A percentile compares a stretch with the other conserved stretches of the same genome.
phyloP scores from a whole-genome alignment of 495 filamentous ascomycete species.

The Usnea hakonensis region DNA sequence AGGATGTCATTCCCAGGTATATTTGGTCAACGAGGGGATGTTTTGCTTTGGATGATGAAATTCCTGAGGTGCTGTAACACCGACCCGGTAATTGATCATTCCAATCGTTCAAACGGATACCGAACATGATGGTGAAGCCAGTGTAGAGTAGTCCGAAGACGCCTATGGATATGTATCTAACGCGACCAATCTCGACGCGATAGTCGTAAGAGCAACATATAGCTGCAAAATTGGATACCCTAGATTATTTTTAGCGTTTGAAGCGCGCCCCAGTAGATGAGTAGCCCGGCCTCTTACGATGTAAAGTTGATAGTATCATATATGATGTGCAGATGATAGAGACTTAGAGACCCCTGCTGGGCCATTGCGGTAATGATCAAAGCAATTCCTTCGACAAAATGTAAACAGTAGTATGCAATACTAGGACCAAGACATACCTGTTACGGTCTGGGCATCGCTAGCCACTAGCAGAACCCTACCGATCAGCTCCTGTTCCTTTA shows the following conservation, averaged over 20 bases:
- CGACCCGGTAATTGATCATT: background rate
- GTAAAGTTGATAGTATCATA: conserved; percentile 5
- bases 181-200: background rate
- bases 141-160: background rate
- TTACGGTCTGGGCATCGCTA: conserved; percentile 3
- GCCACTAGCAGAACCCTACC: background rate
- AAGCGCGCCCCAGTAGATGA: too few relatives aligned
- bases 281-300: background rate
- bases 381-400: background rate
- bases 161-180: background rate
- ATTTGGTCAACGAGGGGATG: background rate
- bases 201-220: background rate
- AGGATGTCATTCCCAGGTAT: background rate
- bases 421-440: background rate
- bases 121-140: background rate
- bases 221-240: background rate
- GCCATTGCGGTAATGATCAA: background rate
- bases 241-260: background rate
- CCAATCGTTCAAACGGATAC: background rate
- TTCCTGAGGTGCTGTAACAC: background rate
- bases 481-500: background rate
- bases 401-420: background rate
- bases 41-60: background rate
- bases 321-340: conserved; percentile 2
- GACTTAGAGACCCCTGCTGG: background rate